phyloP scores from a whole-genome alignment of 2,329 filamentous ascomycete species.

The Emergomyces africanus region DNA sequence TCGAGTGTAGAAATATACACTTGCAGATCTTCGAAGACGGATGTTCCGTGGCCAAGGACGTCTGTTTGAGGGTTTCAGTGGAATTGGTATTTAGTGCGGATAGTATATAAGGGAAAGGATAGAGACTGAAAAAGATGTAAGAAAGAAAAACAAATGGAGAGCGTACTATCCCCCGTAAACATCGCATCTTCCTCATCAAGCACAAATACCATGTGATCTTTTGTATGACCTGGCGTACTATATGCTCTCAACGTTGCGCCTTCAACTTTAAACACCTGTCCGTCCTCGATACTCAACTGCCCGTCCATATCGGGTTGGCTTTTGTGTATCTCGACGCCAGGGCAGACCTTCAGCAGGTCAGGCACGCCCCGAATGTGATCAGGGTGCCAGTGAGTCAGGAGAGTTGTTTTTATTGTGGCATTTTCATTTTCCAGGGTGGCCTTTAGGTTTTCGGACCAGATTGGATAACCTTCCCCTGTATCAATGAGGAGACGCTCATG shows the following conservation, averaged over 20 bases:
- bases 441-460: conserved; percentile 58
- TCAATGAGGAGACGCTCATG: conserved; percentile 67
- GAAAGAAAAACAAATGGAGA: background rate
- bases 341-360: conserved; percentile 54
- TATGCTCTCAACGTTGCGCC: conserved; percentile 51
- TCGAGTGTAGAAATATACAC: conserved; percentile 57
- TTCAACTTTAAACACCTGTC: conserved; percentile 41
- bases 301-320: conserved; percentile 37
- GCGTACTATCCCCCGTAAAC: conserved; percentile 66
- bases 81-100: too few relatives aligned
- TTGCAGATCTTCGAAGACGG: conserved; percentile 66
- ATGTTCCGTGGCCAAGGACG: conserved; percentile 73
- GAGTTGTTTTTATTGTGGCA: conserved; percentile 51
- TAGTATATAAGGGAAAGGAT: background rate
- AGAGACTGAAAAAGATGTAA: background rate
- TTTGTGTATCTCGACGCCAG: conserved; percentile 53
- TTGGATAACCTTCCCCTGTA: conserved; percentile 67
- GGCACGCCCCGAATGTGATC: conserved; percentile 71
- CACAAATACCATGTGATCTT: conserved; percentile 69
- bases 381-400: conserved; percentile 86
- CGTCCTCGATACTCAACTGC: conserved; percentile 44
- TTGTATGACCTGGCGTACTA: conserved; percentile 62
- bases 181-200: conserved; percentile 66
- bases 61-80: too few relatives aligned
- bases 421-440: conserved; percentile 53